These are phyloP conservation scores for Endocladia muricata DNA, from an alignment of 31 red algal species.

Conservation along the genomic window DNA sequence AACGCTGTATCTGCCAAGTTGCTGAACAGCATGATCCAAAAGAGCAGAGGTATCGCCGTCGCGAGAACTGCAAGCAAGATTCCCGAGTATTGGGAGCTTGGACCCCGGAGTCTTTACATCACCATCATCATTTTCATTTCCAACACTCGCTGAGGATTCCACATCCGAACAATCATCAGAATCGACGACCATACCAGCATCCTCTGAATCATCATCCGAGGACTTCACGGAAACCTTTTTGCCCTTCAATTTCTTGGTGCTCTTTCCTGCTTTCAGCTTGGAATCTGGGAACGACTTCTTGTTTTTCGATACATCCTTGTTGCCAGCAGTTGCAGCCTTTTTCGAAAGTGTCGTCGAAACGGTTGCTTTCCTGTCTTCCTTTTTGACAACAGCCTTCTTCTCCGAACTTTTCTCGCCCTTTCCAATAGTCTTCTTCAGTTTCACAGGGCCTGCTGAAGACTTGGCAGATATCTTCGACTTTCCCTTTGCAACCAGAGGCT, in stretches of 20 bases:
- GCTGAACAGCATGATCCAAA: conserved; percentile 69
- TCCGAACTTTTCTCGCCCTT: neutral
- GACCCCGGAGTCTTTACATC: neutral
- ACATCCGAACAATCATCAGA: conserved; percentile 8
- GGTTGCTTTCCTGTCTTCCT: neutral
- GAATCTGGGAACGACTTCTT: neutral
- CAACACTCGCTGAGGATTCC: conserved; percentile 9
- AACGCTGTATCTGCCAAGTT: conserved; percentile 39
- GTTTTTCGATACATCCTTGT: neutral
- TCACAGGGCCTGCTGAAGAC: neutral
- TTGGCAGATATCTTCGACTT: neutral
- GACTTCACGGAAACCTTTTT: neutral
- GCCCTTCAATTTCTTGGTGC: neutral
- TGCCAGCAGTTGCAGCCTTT: neutral
- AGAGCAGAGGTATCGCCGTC: conserved; percentile 30
- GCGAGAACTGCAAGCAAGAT: conserved; percentile 59
- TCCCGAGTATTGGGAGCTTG: conserved; percentile 19
- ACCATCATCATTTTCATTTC: neutral
- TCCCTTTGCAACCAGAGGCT: neutral
- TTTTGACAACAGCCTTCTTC: neutral
- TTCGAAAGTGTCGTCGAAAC: conserved; percentile 1
- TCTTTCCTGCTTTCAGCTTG: neutral
- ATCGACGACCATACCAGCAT: conserved; percentile 11
- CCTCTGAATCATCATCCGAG: conserved; percentile 28
- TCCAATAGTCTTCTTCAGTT: conserved; percentile 12